Conservation (phyloP, 768 basidiomycete genomes). For the Auricularia cornea region DNA sequence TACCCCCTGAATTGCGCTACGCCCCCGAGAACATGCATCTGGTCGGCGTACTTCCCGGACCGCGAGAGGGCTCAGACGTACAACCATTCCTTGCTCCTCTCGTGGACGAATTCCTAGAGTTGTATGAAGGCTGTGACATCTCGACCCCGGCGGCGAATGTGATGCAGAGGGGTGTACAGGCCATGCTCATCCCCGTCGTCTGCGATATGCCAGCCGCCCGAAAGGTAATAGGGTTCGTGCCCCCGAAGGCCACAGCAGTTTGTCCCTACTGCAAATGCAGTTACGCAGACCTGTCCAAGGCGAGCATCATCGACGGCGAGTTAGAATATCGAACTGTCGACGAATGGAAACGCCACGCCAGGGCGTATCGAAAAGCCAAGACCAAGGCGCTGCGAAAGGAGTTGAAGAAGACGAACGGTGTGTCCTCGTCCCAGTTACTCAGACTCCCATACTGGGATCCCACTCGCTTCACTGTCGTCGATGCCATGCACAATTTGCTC, state of each 20-base stretch:
- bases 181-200: slow-evolving; percentile 20
- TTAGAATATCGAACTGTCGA: neutral
- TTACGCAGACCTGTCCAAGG: neutral
- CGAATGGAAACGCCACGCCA: slow-evolving; percentile 5
- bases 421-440: slow-evolving; percentile 24
- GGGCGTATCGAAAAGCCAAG: slow-evolving; percentile 15
- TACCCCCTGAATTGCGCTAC: neutral
- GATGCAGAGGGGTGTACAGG: slow-evolving; percentile 15
- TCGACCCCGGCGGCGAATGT: slow-evolving; percentile 11
- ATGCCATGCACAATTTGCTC: slow-evolving; percentile 33
- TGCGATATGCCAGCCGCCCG: slow-evolving; percentile 29
- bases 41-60: neutral
- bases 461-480: slow-evolving; percentile 17
- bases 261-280: slow-evolving; percentile 8
- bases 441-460: slow-evolving; percentile 30
- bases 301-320: neutral
- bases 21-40: neutral
- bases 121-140: slow-evolving; percentile 17
- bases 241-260: slow-evolving; percentile 9
- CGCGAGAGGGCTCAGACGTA: neutral
- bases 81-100: neutral
- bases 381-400: slow-evolving; percentile 9
- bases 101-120: neutral
- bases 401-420: slow-evolving; percentile 16
- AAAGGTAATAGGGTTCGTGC: slow-evolving; percentile 13